Evolutionary conservation across 1,284 basidiomycete genomes (phyloP).

Genomic region (Microbotryum lychnidis-dioicae): DNA sequence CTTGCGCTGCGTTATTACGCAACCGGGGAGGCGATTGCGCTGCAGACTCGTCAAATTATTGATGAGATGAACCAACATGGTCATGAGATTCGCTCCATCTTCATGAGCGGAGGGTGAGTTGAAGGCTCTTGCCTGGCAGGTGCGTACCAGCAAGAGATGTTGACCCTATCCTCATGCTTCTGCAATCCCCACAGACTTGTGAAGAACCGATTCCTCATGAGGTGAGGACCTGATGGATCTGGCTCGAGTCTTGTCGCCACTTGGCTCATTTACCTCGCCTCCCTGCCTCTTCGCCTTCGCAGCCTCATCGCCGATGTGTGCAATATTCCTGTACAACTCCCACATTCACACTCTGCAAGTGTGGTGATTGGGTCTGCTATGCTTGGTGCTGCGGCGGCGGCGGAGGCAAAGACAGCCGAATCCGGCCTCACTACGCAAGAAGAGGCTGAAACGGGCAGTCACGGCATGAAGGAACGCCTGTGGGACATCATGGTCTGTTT

Average conservation of each 20-base stretch:
- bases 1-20: conserved; percentile 85
- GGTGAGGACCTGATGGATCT: conserved; percentile 32
- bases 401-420: conserved; percentile 40
- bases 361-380: conserved; percentile 91
- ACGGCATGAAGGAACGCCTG: conserved; percentile 57
- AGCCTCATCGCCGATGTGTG: conserved; percentile 75
- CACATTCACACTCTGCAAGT: conserved; percentile 62
- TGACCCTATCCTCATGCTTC: neutral
- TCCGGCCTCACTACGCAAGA: conserved; percentile 41
- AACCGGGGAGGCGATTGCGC: conserved; percentile 85
- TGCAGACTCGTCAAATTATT: conserved; percentile 92
- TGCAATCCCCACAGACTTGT: conserved; percentile 54
- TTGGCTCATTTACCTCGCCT: neutral
- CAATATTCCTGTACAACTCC: conserved; percentile 73
- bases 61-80: conserved; percentile 82
- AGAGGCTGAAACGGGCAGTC: conserved; percentile 46
- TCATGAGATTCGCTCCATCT: conserved; percentile 75
- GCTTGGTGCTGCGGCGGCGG: conserved; percentile 78
- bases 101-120: conserved; percentile 59
- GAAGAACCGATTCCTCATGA: conserved; percentile 73
- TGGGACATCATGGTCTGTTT: conserved; percentile 83
- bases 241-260: too few relatives aligned
- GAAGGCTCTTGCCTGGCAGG: neutral
- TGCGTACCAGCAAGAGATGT: conserved; percentile 45
- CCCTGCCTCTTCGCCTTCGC: neutral